A percentile compares a stretch with the other conserved stretches of the same genome.
Conservation (phyloP, 2,329 filamentous ascomycete species). For the Phyllosticta ampelicida region DNA sequence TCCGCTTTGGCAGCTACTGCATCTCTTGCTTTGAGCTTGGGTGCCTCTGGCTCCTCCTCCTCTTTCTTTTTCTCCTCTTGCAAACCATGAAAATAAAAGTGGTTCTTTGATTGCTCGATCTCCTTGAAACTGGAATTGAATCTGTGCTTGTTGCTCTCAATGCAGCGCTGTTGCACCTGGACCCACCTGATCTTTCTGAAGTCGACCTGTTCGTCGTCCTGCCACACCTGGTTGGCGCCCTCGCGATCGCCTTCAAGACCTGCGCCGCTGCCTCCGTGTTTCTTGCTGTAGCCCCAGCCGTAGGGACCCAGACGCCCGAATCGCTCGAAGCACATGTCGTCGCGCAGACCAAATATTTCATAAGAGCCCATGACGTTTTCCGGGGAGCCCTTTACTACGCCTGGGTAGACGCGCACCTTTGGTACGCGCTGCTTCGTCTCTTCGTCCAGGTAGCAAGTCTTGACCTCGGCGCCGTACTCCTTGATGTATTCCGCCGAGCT, state of each 20-base stretch:
- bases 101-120: conserved; percentile 18
- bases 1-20: not conserved
- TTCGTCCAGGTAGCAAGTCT: conserved; percentile 69
- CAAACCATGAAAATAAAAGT: conserved; percentile 32
- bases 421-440: conserved; percentile 57
- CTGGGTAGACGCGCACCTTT: conserved; percentile 59
- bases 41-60: conserved; percentile 14
- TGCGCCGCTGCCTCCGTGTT: conserved; percentile 71
- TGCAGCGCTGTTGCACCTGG: conserved; percentile 63
- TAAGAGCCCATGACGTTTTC: conserved; percentile 81
- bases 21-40: conserved; percentile 1
- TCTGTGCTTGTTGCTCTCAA: conserved; percentile 56
- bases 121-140: conserved; percentile 40
- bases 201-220: conserved; percentile 59
- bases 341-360: conserved; percentile 62
- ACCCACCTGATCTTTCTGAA: conserved; percentile 71
- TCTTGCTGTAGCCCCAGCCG: conserved; percentile 72
- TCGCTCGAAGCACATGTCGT: conserved; percentile 87
- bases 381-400: conserved; percentile 74
- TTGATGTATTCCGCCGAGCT: conserved; percentile 44
- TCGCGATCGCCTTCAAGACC: conserved; percentile 76
- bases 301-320: conserved; percentile 84
- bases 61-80: conserved; percentile 18
- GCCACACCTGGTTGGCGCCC: conserved; percentile 72
- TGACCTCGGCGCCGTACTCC: conserved; percentile 45